Base-by-base conservation (phyloP, 176 grass and related monocot genomes). In the Dendrocalamus sinicus region DNA sequence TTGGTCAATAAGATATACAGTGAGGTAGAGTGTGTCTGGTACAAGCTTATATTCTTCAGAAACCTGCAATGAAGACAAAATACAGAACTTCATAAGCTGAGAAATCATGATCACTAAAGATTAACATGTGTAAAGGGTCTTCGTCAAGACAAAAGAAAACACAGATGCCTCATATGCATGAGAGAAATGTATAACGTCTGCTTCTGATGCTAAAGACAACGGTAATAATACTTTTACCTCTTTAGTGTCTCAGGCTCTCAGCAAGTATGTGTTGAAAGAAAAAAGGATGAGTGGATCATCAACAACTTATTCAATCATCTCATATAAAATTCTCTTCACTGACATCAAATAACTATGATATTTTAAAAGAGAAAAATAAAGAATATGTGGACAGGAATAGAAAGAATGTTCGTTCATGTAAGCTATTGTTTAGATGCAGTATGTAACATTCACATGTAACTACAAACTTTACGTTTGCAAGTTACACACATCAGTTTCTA, bases 21-120 rank as follows among this genome's bases (percentile, higher is more conserved):
- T 88, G 24, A 98, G 90, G 89, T 98, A 94, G 35, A 98, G 88
- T 32, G 96, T 98, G 75, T 98, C 93, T 61, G 93, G 90, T 50
- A 98, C 93, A 84, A 98, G 91, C 57, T 82, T 92, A 83, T 92
- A 95, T 89, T 94, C 96, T 61, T 98, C 93, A 15, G 93, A 92
- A 75, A 98, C 96, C 93, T 98, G 86, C 62, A 86, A 44, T n/a
- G 68, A 55, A 57, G 24, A 79, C 23, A 62, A 61, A 51, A 23
- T 61, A 35, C 23, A 78, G 71, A 73, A 78, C 73, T 78, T 85
- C 28, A 51, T 86, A 89, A 78, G 48, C 19, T 54, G 9, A 59
- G 54, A 82, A 85, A 10, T 67, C 8, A 48, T 67, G 43, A 70
- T 22, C 60, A 75, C 15, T 23, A 78, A 73, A 67, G 69, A 61